Conservation (phyloP, 495 filamentous ascomycete species). For the Bacidia rubella region DNA sequence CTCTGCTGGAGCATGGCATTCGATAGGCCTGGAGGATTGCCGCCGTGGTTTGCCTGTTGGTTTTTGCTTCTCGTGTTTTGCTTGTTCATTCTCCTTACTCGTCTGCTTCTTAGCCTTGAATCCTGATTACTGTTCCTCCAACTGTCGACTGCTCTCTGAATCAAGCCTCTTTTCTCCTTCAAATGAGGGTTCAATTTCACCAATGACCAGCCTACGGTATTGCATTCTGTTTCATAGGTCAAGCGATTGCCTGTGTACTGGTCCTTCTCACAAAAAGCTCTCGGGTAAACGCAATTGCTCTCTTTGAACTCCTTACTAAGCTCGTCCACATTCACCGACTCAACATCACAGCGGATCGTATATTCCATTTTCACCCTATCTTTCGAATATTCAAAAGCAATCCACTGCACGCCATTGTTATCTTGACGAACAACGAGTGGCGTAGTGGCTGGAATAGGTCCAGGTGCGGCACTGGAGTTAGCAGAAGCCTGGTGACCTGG, state of each 20-base stretch:
- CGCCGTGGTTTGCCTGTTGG: slow-evolving; percentile 35
- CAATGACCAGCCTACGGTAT: slow-evolving; percentile 92
- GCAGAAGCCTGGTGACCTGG: slow-evolving; percentile 35
- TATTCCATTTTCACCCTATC: slow-evolving; percentile 99
- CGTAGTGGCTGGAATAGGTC: slow-evolving; percentile 95
- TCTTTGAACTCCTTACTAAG: slow-evolving; percentile 83
- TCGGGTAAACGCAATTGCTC: slow-evolving; percentile 94
- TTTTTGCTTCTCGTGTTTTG: slow-evolving; percentile 66
- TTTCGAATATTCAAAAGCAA: slow-evolving; percentile 94
- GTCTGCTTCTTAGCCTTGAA: slow-evolving; percentile 71
- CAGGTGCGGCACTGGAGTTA: slow-evolving; percentile 86
- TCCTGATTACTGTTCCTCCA: slow-evolving; percentile 99
- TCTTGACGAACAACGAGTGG: slow-evolving; percentile 91
- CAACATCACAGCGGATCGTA: slow-evolving; percentile 94
- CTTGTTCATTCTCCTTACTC: slow-evolving; percentile 90
- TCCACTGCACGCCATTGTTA: slow-evolving; percentile 96
- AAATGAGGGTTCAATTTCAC: slow-evolving; percentile 85
- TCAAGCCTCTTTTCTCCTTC: slow-evolving; percentile 84
- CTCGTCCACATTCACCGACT: slow-evolving; percentile 83
- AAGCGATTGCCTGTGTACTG: slow-evolving; percentile 91
- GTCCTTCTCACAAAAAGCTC: slow-evolving; percentile 89
- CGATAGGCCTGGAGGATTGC: slow-evolving; percentile 28
- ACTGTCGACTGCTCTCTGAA: slow-evolving; percentile 93
- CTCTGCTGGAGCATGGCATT: slow-evolving; percentile 32
- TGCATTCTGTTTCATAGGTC: slow-evolving; percentile 96